Evolutionary conservation across 371 early-diverging fungal genomes (phyloP).

Genomic region (Saksenaea oblongispora): DNA sequence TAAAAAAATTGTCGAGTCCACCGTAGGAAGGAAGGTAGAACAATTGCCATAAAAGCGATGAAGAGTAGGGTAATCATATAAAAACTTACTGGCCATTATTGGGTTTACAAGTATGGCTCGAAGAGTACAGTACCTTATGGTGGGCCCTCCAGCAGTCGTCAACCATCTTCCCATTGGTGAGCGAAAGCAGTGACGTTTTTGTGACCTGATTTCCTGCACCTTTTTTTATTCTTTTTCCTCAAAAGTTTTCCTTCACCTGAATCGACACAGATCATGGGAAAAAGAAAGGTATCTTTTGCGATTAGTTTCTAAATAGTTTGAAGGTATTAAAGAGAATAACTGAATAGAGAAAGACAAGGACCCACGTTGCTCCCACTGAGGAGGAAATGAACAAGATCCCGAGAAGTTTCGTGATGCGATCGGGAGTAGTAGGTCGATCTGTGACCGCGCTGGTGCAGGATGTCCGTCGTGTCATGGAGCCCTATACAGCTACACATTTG

Average conservation of each 20-base stretch:
- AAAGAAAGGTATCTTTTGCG: neutral
- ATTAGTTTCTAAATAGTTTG: neutral
- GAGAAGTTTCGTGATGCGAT: slow-evolving; percentile 90
- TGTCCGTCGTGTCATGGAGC: slow-evolving; percentile 89
- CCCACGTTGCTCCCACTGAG: slow-evolving; percentile 50
- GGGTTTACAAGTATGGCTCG: too few relatives aligned
- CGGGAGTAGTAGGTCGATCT: slow-evolving; percentile 80
- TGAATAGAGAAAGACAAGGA: slow-evolving; percentile 56
- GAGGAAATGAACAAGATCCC: slow-evolving; percentile 69
- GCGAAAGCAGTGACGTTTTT: neutral
- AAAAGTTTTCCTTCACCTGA: neutral
- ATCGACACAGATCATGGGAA: neutral
- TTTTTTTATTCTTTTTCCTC: neutral
- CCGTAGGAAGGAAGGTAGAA: too few relatives aligned
- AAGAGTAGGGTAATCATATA: too few relatives aligned
- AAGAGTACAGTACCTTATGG: too few relatives aligned
- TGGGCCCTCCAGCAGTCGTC: too few relatives aligned
- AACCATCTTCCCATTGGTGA: too few relatives aligned
- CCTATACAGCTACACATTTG: slow-evolving; percentile 62
- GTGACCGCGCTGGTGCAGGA: slow-evolving; percentile 82
- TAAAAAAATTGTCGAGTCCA: too few relatives aligned
- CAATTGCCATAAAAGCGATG: too few relatives aligned
- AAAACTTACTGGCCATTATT: too few relatives aligned
- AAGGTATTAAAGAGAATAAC: neutral
- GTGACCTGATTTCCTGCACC: slow-evolving; percentile 4